A percentile compares a stretch with the other conserved stretches of the same genome.
Evolutionary conservation across 192 early-diverging fungal genomes (phyloP).

Genomic region (Coemansia erecta): DNA sequence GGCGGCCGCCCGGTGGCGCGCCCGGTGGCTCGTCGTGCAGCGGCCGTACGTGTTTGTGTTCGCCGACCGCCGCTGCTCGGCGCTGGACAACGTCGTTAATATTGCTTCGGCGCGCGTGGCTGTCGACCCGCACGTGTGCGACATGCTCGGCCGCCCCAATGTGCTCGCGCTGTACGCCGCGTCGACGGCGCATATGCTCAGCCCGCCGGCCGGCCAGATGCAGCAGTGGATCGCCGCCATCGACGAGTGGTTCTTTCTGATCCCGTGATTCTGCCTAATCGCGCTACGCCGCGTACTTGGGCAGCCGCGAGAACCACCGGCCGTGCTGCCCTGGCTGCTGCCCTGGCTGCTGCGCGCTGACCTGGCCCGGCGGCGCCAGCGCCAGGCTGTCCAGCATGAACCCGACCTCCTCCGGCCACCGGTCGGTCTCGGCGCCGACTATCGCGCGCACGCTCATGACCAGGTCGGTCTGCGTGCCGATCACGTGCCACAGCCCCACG

Average conservation of each 20-base stretch:
- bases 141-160: conserved; percentile 26
- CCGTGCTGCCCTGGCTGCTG: conserved; percentile 3
- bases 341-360: neutral
- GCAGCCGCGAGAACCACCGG: conserved; percentile 39
- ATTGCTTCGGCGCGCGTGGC: conserved; percentile 59
- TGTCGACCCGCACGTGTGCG: conserved; percentile 17
- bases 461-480: conserved; percentile 34
- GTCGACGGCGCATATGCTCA: conserved; percentile 36
- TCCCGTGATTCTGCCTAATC: neutral
- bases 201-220: conserved; percentile 23
- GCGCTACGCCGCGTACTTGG: conserved; percentile 18
- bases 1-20: conserved; percentile 61
- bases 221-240: conserved; percentile 50
- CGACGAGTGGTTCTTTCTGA: conserved; percentile 49
- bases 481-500: conserved; percentile 40
- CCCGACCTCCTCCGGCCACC: conserved; percentile 41
- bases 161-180: conserved; percentile 43
- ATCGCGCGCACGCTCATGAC: conserved; percentile 26
- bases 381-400: conserved; percentile 40
- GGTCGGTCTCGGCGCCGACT: conserved; percentile 38
- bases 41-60: conserved; percentile 82
- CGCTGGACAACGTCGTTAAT: conserved; percentile 75
- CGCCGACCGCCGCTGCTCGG: conserved; percentile 58
- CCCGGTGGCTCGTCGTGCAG: conserved; percentile 71
- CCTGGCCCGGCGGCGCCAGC: conserved; percentile 13